Evolutionary conservation across 1,284 basidiomycete genomes (phyloP).

Genomic region (Rhodotorula sp.): DNA sequence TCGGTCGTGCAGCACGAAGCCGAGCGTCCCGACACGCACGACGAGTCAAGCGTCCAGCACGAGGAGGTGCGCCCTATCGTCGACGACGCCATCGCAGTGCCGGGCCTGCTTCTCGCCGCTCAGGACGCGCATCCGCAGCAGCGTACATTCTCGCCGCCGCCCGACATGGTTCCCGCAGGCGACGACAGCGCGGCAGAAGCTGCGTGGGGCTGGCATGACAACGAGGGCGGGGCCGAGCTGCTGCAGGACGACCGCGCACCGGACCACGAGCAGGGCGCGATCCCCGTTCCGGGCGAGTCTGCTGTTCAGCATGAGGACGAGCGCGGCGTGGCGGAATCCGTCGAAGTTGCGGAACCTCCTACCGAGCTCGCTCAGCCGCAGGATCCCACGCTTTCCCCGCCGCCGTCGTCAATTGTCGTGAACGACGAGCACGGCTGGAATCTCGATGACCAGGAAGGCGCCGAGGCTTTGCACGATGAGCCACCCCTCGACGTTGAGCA

Average conservation of each 20-base stretch:
- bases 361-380: background rate
- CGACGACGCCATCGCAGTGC: background rate
- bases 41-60: conserved; percentile 26
- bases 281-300: background rate
- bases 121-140: conserved; percentile 12
- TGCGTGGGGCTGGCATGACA: conserved; percentile 5
- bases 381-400: conserved; percentile 4
- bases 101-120: background rate
- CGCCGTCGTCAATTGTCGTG: background rate
- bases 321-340: background rate
- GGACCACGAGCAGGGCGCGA: background rate
- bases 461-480: background rate
- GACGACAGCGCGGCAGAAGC: background rate
- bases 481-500: background rate
- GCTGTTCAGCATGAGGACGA: background rate
- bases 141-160: conserved; percentile 13
- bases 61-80: conserved; percentile 18
- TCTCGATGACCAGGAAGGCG: background rate
- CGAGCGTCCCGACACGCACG: conserved; percentile 11
- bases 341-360: background rate
- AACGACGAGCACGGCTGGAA: background rate
- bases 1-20: conserved; percentile 21
- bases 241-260: background rate
- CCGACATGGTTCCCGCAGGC: background rate
- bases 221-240: background rate